Percentiles rank a stretch among this genome's conserved stretches.
These are phyloP conservation scores for Fusarium hainanense DNA, from an alignment of 2,329 filamentous ascomycete genomes.

Conservation along the genomic window DNA sequence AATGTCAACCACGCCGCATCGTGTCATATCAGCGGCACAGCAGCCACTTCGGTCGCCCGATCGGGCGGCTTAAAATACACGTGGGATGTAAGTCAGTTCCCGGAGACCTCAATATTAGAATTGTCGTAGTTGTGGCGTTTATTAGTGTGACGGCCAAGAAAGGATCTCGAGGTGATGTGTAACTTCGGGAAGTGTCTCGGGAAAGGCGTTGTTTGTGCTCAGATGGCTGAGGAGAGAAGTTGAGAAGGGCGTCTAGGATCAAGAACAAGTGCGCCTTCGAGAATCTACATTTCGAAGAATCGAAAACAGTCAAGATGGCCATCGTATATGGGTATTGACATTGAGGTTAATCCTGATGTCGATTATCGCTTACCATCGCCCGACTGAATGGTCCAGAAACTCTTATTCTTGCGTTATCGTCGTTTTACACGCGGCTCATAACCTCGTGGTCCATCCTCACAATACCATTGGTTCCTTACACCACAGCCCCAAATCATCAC, in stretches of 20 bases:
- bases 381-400: background rate
- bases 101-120: constrained; percentile 1
- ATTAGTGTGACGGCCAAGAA: constrained; percentile 2
- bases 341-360: no score
- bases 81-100: constrained; percentile 23
- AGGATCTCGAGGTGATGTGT: background rate
- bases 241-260: no score
- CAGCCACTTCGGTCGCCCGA: constrained; percentile 37
- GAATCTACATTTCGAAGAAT: fast-evolving
- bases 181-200: background rate
- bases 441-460: constrained; percentile 38
- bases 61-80: constrained; percentile 32
- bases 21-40: constrained; percentile 9
- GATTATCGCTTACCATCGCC: background rate
- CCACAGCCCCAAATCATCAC: background rate
- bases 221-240: background rate
- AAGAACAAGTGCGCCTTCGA: background rate
- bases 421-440: constrained; percentile 16
- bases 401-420: background rate
- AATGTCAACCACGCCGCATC: background rate
- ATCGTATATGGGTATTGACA: background rate
- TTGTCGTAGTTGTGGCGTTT: constrained; percentile 10
- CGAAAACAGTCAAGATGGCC: background rate
- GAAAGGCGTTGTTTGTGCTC: no score
- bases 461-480: constrained; percentile 33